Base-by-base conservation (phyloP, 2,329 filamentous ascomycete species). In the Alternaria ethzedia region DNA sequence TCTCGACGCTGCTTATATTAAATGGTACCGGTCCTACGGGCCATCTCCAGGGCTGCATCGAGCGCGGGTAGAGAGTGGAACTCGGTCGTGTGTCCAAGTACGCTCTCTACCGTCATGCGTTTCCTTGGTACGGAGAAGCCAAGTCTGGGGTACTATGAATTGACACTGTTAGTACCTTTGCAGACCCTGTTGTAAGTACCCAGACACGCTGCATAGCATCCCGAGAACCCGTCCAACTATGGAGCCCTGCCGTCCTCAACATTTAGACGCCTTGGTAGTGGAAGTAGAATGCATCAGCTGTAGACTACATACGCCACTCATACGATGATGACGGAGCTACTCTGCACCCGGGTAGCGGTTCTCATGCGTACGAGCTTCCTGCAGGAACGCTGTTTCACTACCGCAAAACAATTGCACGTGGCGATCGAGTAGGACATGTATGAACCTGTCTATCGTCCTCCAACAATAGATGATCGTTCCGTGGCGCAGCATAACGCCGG, bases 121-220 rank as follows among this genome's bases (percentile, higher is more conserved):
- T 5, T 30, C 21, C 43, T 44, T 21, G 47, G 43, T 51, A 52
- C 32, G 25, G 57, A 45, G 45, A 20, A 57, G 58, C 45, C 44
- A 61, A 57, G 45, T 47, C 47, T 55, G 30, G 60, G 32, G 58
- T 44, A 32, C 32, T 46, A 57, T 62, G 43, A 43, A 63, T 61
- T 44, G 61, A 59, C 46, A 26, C 50, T 28, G 36, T 54, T 46
- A 26, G 54, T 45, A 20, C 36, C 36, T 41, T 41, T 41, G n/a
- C 17, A 23, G 30, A 60, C 50, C 54, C 28, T 36, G 23, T 56
- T 57, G 17, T 32, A 13, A 32, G 49, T 23, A 32, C 49, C 23
- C 32, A 54, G 11, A 26, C 17, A 25, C 43, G 20, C 50, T 54
- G 32, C 47, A 50, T 23, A 25, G 26, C 20, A 41, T 51, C 30